Percentiles rank a stretch among this genome's conserved stretches.
Conservation (phyloP, 257 asterid species). For the Solanum rostratum region DNA sequence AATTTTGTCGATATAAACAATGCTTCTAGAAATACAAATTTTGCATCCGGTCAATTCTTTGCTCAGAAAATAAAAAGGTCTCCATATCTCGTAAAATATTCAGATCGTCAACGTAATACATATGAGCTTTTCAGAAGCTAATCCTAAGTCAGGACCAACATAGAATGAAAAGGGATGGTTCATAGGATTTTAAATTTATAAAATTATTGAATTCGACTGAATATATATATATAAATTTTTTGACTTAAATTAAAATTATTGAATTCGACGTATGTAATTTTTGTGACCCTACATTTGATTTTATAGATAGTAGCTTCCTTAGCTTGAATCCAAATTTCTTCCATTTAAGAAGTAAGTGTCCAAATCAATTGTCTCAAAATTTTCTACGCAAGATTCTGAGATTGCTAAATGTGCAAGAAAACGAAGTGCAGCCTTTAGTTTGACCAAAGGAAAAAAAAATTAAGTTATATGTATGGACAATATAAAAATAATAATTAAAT, state of each 20-base stretch:
- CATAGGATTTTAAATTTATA: background rate
- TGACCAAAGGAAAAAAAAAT: background rate
- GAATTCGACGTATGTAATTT: background rate
- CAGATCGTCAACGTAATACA: background rate
- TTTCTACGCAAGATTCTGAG: background rate
- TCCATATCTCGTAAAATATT: accelerated
- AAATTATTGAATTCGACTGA: background rate
- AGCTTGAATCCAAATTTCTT: background rate
- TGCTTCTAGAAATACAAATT: background rate
- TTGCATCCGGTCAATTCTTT: background rate
- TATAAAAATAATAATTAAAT: background rate
- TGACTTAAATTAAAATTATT: too few relatives aligned
- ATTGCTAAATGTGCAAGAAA: background rate
- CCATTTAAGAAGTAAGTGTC: background rate
- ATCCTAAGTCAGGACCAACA: background rate
- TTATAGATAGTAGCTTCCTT: background rate
- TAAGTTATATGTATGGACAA: background rate
- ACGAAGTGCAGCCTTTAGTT: background rate
- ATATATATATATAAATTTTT: too few relatives aligned
- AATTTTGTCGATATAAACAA: background rate
- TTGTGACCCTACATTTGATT: background rate
- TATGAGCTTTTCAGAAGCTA: background rate
- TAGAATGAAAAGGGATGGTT: background rate
- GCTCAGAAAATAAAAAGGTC: accelerated
- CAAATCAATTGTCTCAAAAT: background rate